Evolutionary conservation across 176 grass and related monocot species (phyloP), one percentile per base, ranked within the genome.

Genomic region (Carex pumila): DNA sequence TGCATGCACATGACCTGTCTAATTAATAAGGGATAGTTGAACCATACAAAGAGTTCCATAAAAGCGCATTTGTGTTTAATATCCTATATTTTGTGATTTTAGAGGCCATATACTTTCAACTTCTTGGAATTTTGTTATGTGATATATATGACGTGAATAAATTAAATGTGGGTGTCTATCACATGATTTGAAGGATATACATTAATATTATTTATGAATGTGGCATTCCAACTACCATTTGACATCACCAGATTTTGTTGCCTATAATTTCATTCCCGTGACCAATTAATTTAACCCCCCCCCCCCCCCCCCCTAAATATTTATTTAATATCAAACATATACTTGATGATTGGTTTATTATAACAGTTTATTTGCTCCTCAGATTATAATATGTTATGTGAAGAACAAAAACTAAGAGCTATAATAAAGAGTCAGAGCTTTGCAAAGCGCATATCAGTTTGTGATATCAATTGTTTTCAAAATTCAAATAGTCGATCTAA

Each of bases 191-290:
- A 53, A 9, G 12, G 32, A 12, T 41, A 76, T 54, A 32, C 18
- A 21, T 76, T 22, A 53, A 41, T 41, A 71, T 12, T 41, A 18
- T 11, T 59, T 59, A 59, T 53, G 71, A 76, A 21, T 19, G 39
- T 50, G 45, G 71, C 71, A 54, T 76, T 76, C 25, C 71, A 76
- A 76, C 71, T 22, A 76, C 71, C 71, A 54, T 76, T 21, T 66
- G 54, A 82, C 31, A 36, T 74, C 71, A 52, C 71, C 71, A 14
- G 3, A 74, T 7, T 34, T 19, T 25, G 14, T 34, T 18, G 14
- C 34, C 66, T 41, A 41, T 15, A 69, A 32, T 1, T 7, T 69
- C 14, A 3, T 37, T 69, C 18, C 6, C 66, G 18, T 69, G 32
- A 69, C 69, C 69, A 47, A 72, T 50, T 71, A 43, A 72, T 50